Conservation (phyloP, 257 asterid species). For the Capsicum chinense region DNA sequence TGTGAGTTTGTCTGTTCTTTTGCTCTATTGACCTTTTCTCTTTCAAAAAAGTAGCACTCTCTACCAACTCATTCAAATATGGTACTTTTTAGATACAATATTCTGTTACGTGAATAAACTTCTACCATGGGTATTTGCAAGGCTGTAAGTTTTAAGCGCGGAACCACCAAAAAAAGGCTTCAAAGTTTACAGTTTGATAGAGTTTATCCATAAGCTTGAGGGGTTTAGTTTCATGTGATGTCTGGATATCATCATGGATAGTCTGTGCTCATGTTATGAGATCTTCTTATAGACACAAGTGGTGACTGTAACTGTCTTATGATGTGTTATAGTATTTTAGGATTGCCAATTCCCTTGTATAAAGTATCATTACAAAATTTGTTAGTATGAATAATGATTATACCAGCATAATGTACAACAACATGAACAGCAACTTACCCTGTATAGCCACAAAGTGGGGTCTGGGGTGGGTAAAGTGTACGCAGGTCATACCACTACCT, state of each 20-base stretch:
- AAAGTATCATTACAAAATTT: background rate
- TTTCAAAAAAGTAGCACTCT: background rate
- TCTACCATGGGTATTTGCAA: background rate
- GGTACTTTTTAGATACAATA: conserved; percentile 6
- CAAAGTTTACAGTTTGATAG: background rate
- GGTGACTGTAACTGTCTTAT: background rate
- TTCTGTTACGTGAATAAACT: background rate
- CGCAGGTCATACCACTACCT: too few species aligned
- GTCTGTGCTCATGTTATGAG: background rate
- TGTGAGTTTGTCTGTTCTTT: background rate
- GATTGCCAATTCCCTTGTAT: background rate
- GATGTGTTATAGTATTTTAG: background rate
- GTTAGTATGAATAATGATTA: background rate
- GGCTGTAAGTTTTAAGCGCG: conserved; percentile 1
- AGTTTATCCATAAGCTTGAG: background rate
- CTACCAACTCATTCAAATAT: background rate
- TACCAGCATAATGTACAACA: background rate
- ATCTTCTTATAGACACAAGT: background rate
- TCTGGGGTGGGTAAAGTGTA: too few species aligned
- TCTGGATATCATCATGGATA: background rate
- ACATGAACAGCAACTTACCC: too few species aligned
- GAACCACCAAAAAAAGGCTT: conserved; percentile 12
- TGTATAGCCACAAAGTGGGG: too few species aligned
- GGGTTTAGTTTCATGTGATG: conserved; percentile 20
- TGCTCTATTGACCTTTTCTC: conserved; percentile 22